Evolutionary conservation across 768 basidiomycete genomes (phyloP), one percentile per base, ranked within the genome.

Genomic region (Lactarius vividus): DNA sequence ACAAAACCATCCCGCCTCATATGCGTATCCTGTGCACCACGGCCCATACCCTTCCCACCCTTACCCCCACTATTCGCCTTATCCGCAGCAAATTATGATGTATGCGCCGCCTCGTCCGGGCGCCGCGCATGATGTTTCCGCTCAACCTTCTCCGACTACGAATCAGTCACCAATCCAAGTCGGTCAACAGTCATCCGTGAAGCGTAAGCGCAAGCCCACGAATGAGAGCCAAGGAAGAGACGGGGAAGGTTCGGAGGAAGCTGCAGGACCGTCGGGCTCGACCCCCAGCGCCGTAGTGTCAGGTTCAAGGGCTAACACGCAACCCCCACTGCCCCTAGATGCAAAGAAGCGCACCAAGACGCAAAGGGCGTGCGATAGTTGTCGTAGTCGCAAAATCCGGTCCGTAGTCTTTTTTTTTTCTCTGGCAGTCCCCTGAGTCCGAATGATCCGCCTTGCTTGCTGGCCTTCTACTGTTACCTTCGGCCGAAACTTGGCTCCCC

Each of bases 321-420:
- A 75, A 53, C 55, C 72, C 63, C 65, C 68, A 61, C 23, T 79
- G 63, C 63, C 75, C 59, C 76, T 80, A 65, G 92, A 93, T 73
- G 76, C 82, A 69, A 93, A 91, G 80, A 96, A 96, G 76, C 88
- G 94, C 62, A 92, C 91, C 15, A 96, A 96, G 79, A 96, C 92
- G 15, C 89, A 91, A 74, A 86, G 94, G 59, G 94, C 94, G 8
- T 96, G 94, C 73, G 94, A 96, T 75, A 90, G 89, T 44, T 96
- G 94, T 77, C 86, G 94, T 57, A 88, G 85, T 73, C 88, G 93
- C 67, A 96, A 96, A 82, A 95, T 96, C 74, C 84, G 94, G 81
- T 84, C 53, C 71, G 81, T 72, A 11, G 58, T 8, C 20, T 33
- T 18, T 59, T 39, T 66, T 29, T n/a, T 33, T 1, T 67, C 5